phyloP scores from a whole-genome alignment of 23 red algal genomes.

The Agarophyton chilense region DNA sequence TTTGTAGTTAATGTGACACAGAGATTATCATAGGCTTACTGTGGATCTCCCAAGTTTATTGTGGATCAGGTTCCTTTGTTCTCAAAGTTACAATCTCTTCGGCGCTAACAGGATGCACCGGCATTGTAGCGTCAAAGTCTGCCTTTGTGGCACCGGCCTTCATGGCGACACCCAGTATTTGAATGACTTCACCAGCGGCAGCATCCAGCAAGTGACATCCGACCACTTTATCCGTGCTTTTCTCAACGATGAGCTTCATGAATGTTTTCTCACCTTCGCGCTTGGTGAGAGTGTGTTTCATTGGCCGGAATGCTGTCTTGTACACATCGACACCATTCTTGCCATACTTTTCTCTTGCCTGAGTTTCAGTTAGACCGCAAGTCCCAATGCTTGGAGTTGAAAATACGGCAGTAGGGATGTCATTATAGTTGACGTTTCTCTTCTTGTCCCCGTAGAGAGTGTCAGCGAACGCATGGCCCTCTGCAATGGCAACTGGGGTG shows the following conservation, averaged over 20 bases:
- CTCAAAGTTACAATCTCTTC: slow-evolving; percentile 98
- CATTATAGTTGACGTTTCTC: slow-evolving; percentile 75
- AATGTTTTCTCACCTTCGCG: slow-evolving; percentile 74
- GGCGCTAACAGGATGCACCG: slow-evolving; percentile 91
- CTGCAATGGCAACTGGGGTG: slow-evolving; percentile 96
- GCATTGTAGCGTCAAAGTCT: slow-evolving; percentile 94
- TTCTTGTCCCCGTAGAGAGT: slow-evolving; percentile 82
- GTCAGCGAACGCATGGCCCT: slow-evolving; percentile 96
- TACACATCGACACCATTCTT: slow-evolving; percentile 81
- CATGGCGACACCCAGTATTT: slow-evolving; percentile 86
- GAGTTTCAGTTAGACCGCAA: slow-evolving; percentile 82
- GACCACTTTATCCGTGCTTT: slow-evolving; percentile 79
- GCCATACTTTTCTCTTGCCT: slow-evolving; percentile 80
- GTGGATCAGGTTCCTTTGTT: slow-evolving; percentile 56
- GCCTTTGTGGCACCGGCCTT: slow-evolving; percentile 95
- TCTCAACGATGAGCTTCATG: slow-evolving; percentile 95
- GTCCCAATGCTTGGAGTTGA: slow-evolving; percentile 89
- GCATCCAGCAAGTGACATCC: slow-evolving; percentile 88
- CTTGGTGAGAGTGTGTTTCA: slow-evolving; percentile 93
- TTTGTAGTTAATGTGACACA: no score
- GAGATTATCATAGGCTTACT: no score
- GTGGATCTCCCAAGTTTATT: no score
- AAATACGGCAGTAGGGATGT: slow-evolving; percentile 96
- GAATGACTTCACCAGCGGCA: slow-evolving; percentile 90
- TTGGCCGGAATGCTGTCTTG: slow-evolving; percentile 81